A percentile compares a stretch with the other conserved stretches of the same genome.
These are phyloP conservation scores for Pythium biforme DNA, from an alignment of 352 stramenopile species.

Conservation along the genomic window DNA sequence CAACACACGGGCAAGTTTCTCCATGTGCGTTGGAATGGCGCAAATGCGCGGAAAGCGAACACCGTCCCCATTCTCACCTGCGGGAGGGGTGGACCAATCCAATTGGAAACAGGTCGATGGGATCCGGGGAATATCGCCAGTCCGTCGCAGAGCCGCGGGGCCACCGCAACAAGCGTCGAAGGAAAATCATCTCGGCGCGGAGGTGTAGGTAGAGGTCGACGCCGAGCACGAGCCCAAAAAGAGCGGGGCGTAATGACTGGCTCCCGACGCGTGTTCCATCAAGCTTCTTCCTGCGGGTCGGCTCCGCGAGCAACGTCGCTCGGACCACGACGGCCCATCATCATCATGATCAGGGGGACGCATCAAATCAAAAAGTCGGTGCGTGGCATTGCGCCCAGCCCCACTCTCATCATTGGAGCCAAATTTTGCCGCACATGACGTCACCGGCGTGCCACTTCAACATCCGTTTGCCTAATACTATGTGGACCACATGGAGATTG, in stretches of 20 bases:
- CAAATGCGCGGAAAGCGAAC: no score
- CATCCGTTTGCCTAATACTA: neutral
- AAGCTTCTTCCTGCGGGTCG: neutral
- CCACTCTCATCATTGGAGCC: neutral
- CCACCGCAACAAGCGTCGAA: neutral
- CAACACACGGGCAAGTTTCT: no score
- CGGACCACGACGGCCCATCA: no score
- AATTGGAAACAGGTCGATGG: neutral
- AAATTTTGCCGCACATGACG: no score
- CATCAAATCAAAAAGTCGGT: neutral
- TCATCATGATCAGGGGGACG: no score
- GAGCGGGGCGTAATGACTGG: neutral
- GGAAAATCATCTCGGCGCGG: neutral
- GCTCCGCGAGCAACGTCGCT: neutral
- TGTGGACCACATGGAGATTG: neutral
- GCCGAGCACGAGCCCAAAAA: neutral
- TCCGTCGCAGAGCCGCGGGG: constrained; percentile 1
- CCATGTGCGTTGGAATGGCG: no score
- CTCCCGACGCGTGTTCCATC: neutral
- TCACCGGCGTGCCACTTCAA: neutral
- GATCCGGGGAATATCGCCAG: neutral
- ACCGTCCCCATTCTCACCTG: no score
- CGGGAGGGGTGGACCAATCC: no score
- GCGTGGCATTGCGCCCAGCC: neutral
- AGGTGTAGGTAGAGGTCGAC: neutral